These are phyloP conservation scores for Brassica rapa DNA, from an alignment of 345 rosid species.

Conservation along the genomic window DNA sequence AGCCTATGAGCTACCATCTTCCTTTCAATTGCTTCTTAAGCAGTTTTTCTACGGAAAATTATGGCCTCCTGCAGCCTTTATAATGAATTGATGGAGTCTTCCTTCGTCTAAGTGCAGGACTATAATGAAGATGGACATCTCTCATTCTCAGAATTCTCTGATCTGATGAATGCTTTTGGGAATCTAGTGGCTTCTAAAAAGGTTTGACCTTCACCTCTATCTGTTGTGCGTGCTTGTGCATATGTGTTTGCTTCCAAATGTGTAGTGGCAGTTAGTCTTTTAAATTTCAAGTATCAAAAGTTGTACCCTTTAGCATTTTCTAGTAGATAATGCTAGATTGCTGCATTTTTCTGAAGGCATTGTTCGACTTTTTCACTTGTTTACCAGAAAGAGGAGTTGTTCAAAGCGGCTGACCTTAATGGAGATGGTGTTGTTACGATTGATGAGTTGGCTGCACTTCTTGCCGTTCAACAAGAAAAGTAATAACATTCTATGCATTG, in stretches of 20 bases:
- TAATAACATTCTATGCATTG: slow-evolving; percentile 43
- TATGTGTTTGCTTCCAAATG: slow-evolving; percentile 6
- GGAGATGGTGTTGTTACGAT: slow-evolving; percentile 86
- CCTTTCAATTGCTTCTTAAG: slow-evolving; percentile 8
- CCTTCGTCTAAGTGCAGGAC: slow-evolving; percentile 55
- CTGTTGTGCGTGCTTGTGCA: background rate
- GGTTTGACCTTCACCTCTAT: slow-evolving; percentile 52
- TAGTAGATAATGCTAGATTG: slow-evolving; percentile 6
- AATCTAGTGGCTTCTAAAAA: slow-evolving; percentile 71
- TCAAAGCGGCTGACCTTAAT: slow-evolving; percentile 85
- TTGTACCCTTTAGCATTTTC: slow-evolving; percentile 4
- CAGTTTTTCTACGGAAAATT: background rate
- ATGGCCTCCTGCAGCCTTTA: slow-evolving; percentile 1
- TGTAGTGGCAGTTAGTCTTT: slow-evolving; percentile 24
- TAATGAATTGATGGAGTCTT: slow-evolving; percentile 29
- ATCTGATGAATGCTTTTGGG: slow-evolving; percentile 85
- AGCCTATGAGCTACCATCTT: slow-evolving; percentile 13
- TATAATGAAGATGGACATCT: slow-evolving; percentile 79
- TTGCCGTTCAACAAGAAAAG: slow-evolving; percentile 85
- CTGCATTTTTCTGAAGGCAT: slow-evolving; percentile 2
- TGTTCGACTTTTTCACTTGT: slow-evolving; percentile 21
- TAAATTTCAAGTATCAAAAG: background rate
- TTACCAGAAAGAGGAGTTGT: slow-evolving; percentile 86
- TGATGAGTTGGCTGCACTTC: slow-evolving; percentile 93
- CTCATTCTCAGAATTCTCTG: slow-evolving; percentile 81